A percentile compares a stretch with the other conserved stretches of the same genome.
phyloP scores from a whole-genome alignment of 192 early-diverging fungal species.

The Backusella parvicylindrica region DNA sequence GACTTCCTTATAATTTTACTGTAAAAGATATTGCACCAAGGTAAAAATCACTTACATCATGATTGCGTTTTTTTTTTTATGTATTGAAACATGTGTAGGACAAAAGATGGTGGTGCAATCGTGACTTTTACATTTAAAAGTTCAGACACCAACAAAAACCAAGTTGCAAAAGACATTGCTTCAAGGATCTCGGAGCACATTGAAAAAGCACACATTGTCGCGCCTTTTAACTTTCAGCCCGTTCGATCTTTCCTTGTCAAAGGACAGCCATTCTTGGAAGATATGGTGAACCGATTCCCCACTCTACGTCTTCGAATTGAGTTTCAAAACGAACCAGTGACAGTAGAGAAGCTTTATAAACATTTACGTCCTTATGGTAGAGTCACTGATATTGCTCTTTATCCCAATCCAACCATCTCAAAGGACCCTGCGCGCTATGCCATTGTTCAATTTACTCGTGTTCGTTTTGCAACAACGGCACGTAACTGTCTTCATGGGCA shows the following conservation, averaged over 20 bases:
- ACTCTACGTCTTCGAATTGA: conserved; percentile 56
- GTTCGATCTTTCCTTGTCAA: conserved; percentile 65
- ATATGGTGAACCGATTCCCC: conserved; percentile 57
- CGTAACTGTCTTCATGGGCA: conserved; percentile 88
- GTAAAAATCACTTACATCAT: conserved; percentile 21
- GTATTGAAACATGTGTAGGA: too few species aligned
- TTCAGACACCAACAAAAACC: conserved; percentile 26
- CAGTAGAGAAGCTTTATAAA: conserved; percentile 62
- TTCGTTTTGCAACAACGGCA: conserved; percentile 84
- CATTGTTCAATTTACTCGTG: conserved; percentile 71
- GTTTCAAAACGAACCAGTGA: conserved; percentile 65
- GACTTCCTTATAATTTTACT: conserved; percentile 47
- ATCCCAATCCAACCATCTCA: conserved; percentile 45
- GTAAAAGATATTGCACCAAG: conserved; percentile 47
- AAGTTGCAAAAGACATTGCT: conserved; percentile 46
- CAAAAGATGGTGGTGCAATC: conserved; percentile 44
- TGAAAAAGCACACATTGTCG: conserved; percentile 45
- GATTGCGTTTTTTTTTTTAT: not conserved
- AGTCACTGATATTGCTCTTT: conserved; percentile 74
- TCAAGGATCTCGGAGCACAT: conserved; percentile 49
- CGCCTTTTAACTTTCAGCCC: conserved; percentile 65
- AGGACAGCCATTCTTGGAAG: conserved; percentile 71
- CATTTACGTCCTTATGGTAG: conserved; percentile 78
- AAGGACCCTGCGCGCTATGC: conserved; percentile 84
- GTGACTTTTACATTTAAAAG: conserved; percentile 47